Evolutionary conservation across 805 yeast genomes (phyloP), one percentile per base, ranked within the genome.

Genomic region (Candida broadrunensis): DNA sequence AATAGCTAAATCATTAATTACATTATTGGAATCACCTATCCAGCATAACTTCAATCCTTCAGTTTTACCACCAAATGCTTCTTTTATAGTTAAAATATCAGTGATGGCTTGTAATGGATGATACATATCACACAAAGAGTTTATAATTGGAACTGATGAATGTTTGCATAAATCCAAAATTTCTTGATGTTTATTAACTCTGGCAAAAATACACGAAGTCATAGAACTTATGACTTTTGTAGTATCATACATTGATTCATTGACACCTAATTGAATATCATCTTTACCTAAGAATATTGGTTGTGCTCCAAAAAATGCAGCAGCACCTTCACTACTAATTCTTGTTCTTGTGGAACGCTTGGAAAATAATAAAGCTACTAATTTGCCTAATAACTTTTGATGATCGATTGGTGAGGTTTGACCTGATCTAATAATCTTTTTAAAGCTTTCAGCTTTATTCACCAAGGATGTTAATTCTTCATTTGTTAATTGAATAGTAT

Each of bases 21-120:
- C 98, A 55, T 93, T 93, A 63, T 93, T 93, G 23, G 97, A 83
- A 61, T 91, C 99, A 44, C 99, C 99, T 15, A 93, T 81, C 99
- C 99, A 91, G 2, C 97, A 81, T 36, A 91, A 66, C 53, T 88
- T 90, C 48, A 89, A 73, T 4, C 80, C 81, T 47, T 78, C 60
- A 1, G 75, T 64, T 23, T 62, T 66, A 3, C 80, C 78, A 3
- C 80, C 78, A 55, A 87, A 86, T 3, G 81, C 64, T 64, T 93
- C 97, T 48, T 83, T 80, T 44, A 93, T 85, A 3, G 98, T 90
- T 50, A 88, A 67, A 42, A 93, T 52, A 61, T 93, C 99, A 42
- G 97, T 82, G 48, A 93, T 85, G 3, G 98, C 96, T 67, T 93
- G 99, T 56, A 91, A 72, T 17, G 99, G 99, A 63, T 93, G 99